Evolutionary conservation across 352 stramenopile genomes (phyloP), one percentile per base, ranked within the genome.

Genomic region (Pythium rishiriense): DNA sequence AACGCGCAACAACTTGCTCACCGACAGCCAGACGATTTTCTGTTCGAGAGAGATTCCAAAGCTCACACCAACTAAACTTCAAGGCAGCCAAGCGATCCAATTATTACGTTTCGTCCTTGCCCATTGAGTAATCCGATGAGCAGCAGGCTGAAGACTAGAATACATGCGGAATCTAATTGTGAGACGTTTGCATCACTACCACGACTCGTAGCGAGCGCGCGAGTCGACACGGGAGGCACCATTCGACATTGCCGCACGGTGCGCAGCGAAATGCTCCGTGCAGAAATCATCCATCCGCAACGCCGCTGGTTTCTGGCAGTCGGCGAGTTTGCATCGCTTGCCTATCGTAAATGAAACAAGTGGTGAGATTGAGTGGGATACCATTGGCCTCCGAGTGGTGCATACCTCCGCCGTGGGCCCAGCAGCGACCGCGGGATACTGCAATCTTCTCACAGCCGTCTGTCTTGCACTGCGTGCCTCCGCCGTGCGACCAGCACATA

Each of bases 211-310:
- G 14, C 11, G 39, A 1, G 39, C 19, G 15, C 39, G 39, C 39
- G 39, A 10, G 7, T 46, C 39, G 10, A 22, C 19, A 24, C 19
- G 1, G 17, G 39, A 21, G 14, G 39, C 7, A 6, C 14, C 39
- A 24, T 22, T 46, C 39, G 39, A 1, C 39, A 46, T n/a, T 4
- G 42, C 25, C 14, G 41, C 55, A 12, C 45, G 55, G 29, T 53
- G 31, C 25, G 37, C 39, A 42, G 55, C 42, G 50, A 62, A 81
- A 62, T 87, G 78, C 35, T 79, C 75, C 12, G 63, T 62, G 61
- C 78, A 87, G 19, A 73, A 75, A 50, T 85, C 80, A 58, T 75
- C 69, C 19, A 69, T 85, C 21, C 74, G 71, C 63, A 83, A 63
- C 39, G 70, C 81, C 31, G 79, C 79, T 19, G 75, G 79, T 58